Base-by-base conservation (phyloP, 2,329 filamentous ascomycete species). In the Fusarium tricinctum region DNA sequence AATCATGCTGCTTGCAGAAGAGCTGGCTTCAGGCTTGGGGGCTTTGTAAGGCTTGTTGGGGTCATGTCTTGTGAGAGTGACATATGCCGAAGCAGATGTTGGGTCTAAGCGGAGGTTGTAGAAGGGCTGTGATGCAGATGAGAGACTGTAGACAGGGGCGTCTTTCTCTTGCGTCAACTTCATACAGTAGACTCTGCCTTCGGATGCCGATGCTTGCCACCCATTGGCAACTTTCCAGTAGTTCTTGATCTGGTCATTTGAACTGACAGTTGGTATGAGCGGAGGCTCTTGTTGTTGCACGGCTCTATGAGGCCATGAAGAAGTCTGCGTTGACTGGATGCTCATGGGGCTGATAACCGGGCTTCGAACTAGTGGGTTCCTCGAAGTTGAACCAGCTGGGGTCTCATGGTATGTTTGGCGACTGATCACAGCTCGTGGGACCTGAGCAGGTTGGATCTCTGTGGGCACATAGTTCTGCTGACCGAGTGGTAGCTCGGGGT, bases 221-320 rank as follows among this genome's bases (percentile, higher is more conserved):
- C 90, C 91, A 74, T 92, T 92, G 62, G 87, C 83, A 1, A 89
- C 88, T 71, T 91, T 88, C 90, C 90, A 92, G 10, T 91, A 83
- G 50, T 84, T 84, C 68, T 86, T 86, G 35, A 92, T 83, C 65
- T 91, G 85, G 44, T 89, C 86, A 2, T 84, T 88, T 0, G 86
- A 85, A 73, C 83, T 86, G 6, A 86, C 81, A 2, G 81, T 79
- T 13, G 86, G 84, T 19, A 84, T 80, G 2, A 79, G 66, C 0
- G 85, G 81, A 1, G 84, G 80, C 30, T 84, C 81, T 6, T 65
- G 61, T 35, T 64, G 61, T 8, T 81, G 76, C 8, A 73, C 42
- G 6, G 73, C 74, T 45, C 79, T 75, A 17, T 76, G 74, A 0
- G 81, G 76, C 67, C 70, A 70, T 3, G 55, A 57, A 8, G 58